A percentile compares a stretch with the other conserved stretches of the same genome.
Evolutionary conservation across 495 filamentous ascomycete species (phyloP).

Genomic region (Xylaria grammica): DNA sequence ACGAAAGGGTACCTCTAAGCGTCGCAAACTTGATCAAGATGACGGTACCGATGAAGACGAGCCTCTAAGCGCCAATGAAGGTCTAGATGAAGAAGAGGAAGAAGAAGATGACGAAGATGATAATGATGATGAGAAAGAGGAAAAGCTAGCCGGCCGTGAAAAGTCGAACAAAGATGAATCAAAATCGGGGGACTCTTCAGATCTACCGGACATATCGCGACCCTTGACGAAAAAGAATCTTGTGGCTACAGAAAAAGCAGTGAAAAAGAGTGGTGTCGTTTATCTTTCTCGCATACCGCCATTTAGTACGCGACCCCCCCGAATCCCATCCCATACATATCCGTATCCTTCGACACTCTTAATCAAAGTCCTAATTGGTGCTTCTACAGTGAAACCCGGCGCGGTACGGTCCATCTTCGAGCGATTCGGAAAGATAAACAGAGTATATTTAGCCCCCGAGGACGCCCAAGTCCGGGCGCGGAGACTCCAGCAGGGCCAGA

Average conservation of each 20-base stretch:
- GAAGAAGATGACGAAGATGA: constrained; percentile 27
- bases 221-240: constrained; percentile 65
- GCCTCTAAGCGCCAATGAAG: constrained; percentile 33
- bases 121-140: constrained; percentile 30
- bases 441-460: constrained; percentile 87
- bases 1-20: constrained; percentile 71
- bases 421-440: constrained; percentile 77
- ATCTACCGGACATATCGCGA: constrained; percentile 52
- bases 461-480: constrained; percentile 63
- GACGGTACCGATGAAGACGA: constrained; percentile 50
- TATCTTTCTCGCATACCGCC: constrained; percentile 92
- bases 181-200: constrained; percentile 14
- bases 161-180: constrained; percentile 26
- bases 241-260: constrained; percentile 59
- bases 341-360: background rate
- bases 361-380: background rate
- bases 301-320: constrained; percentile 54
- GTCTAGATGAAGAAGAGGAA: constrained; percentile 30
- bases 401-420: constrained; percentile 80
- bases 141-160: constrained; percentile 37
- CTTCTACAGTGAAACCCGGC: constrained; percentile 69
- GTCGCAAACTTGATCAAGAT: constrained; percentile 61
- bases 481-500: constrained; percentile 72
- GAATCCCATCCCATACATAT: background rate
- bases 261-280: constrained; percentile 75